Evolutionary conservation across 1,139 yeast species (phyloP), one percentile per base, ranked within the genome.

Genomic region (Saccharomyces hybrid): DNA sequence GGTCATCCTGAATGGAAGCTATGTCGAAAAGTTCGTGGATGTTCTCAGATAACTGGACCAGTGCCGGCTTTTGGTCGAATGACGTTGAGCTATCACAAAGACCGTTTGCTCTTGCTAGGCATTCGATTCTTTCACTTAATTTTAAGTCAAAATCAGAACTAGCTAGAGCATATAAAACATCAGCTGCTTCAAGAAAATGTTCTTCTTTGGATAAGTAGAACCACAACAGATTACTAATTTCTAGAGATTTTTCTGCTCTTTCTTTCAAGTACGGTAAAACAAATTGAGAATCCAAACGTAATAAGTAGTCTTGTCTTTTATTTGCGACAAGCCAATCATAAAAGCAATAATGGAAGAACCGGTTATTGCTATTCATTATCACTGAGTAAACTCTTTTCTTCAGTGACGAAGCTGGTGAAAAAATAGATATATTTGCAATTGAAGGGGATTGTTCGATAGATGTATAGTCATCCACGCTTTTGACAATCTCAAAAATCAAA

Each of bases 281-380:
- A 65, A 77, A 91, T 8, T 93, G 89, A 0, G 98, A 88, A 54
- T 86, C 86, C 57, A 91, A 78, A 52, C 86, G 88, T 59, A 93
- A 75, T 49, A 95, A 75, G 56, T 90, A 79, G 55, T 86, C 95
- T 59, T 88, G 85, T 34, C 83, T 79, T 1, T 89, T 91, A 66
- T 88, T 88, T 49, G 78, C 74, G 47, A 90, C 84, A 63, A 89
- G 84, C 98, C 99, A 95, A 67, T 88, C 95, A 69, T 95, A 95
- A 61, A 93, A 81, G 61, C 88, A 86, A 70, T 84, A 89, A 61
- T 95, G 99, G 77, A 95, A 95, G n/a, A 82, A 70, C 65, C 85
- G 88, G 66, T 93, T 98, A 50, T 79, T 77, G 50, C 86, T 84
- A n/a, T 80, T 79, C 65, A 89, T 83, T 59, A 95, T 88, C 13